A percentile compares a stretch with the other conserved stretches of the same genome.
phyloP scores from a whole-genome alignment of 768 basidiomycete species.

The Rhodotorula babjevae region DNA sequence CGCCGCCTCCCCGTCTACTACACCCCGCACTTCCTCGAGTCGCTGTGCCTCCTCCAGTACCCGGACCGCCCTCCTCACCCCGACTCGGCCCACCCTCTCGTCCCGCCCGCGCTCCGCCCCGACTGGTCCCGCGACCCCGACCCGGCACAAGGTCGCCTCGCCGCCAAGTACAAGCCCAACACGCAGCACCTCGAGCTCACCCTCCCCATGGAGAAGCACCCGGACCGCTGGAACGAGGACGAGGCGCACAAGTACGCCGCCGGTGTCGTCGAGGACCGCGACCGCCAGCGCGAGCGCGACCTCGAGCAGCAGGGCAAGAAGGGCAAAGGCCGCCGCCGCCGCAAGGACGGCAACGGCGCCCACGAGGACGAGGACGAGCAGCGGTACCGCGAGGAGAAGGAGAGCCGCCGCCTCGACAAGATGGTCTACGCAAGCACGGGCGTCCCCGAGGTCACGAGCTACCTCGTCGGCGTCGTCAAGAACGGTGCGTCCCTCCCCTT shows the following conservation, averaged over 20 bases:
- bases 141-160: constrained; percentile 18
- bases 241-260: constrained; percentile 35
- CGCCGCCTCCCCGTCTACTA: constrained; percentile 44
- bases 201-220: constrained; percentile 39
- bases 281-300: constrained; percentile 24
- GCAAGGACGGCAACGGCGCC: neutral
- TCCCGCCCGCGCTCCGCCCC: constrained; percentile 39
- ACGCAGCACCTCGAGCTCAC: constrained; percentile 43
- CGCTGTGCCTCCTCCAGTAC: constrained; percentile 45
- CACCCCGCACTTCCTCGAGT: constrained; percentile 39
- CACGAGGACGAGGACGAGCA: constrained; percentile 23
- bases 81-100: constrained; percentile 39
- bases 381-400: constrained; percentile 27
- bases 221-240: constrained; percentile 40
- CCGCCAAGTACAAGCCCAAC: constrained; percentile 41
- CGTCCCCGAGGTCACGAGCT: constrained; percentile 45
- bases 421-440: constrained; percentile 39
- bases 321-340: constrained; percentile 29
- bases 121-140: constrained; percentile 26
- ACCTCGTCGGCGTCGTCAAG: constrained; percentile 44
- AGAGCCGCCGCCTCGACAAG: constrained; percentile 29
- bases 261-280: constrained; percentile 32
- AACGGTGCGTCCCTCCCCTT: constrained; percentile 38
- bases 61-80: constrained; percentile 42
- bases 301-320: constrained; percentile 22